Evolutionary conservation across 2,329 filamentous ascomycete genomes (phyloP).

Genomic region (Cladophialophora immunda): DNA sequence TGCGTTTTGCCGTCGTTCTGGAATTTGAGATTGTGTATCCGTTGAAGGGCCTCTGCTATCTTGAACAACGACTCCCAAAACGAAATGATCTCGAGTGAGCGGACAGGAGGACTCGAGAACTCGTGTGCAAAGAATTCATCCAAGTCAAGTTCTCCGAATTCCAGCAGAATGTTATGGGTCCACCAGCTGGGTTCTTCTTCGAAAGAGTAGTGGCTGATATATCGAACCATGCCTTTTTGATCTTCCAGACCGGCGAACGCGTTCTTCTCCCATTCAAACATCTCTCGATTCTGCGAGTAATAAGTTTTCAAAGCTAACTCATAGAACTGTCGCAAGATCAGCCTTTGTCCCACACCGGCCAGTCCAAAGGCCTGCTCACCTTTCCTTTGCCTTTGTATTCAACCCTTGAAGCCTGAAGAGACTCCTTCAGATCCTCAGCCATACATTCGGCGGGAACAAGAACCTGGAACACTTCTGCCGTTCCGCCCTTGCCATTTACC

Average conservation of each 20-base stretch:
- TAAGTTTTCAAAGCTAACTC: constrained; percentile 8
- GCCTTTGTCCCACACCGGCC: not conserved
- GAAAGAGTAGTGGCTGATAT: constrained; percentile 5
- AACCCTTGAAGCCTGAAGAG: not conserved
- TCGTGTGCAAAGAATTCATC: constrained; percentile 11
- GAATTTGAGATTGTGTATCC: constrained; percentile 2
- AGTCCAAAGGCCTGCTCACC: not conserved
- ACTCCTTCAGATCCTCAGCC: not conserved
- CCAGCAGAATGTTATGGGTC: constrained; percentile 8
- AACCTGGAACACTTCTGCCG: constrained; percentile 42
- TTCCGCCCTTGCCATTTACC: constrained; percentile 44
- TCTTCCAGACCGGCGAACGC: constrained; percentile 1
- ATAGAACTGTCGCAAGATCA: constrained; percentile 1
- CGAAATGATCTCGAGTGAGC: not conserved
- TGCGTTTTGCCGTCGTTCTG: not conserved
- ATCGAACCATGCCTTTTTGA: constrained; percentile 9
- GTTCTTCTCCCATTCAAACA: constrained; percentile 2
- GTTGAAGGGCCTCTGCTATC: constrained; percentile 1
- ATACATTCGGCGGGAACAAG: not conserved
- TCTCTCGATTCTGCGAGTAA: not conserved
- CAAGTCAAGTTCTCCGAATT: constrained; percentile 11
- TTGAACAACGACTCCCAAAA: constrained; percentile 11
- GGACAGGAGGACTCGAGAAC: not conserved
- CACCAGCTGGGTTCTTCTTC: not conserved
- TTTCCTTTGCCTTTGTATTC: not conserved